Evolutionary conservation across 2,329 filamentous ascomycete genomes (phyloP), one percentile per base, ranked within the genome.

Genomic region (Parastagonospora avenae): DNA sequence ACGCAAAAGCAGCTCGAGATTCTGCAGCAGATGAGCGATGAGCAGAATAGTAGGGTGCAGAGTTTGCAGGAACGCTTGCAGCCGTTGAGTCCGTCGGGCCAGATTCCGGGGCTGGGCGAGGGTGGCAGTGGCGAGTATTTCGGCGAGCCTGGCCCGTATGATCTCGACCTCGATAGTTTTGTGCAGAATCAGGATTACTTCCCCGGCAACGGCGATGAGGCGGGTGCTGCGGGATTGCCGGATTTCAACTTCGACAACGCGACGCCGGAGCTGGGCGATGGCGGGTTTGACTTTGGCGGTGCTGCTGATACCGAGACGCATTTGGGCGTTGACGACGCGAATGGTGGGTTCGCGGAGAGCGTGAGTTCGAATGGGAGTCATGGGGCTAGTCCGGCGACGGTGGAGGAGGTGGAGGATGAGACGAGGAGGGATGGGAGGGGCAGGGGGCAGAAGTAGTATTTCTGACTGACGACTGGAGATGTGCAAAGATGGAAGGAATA

Each of bases 1-100:
- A 92, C 88, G 4, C 82, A 88, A 54, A 80, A 87, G 11, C 89
- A 96, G 55, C 83, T 97, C 27, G 90, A 94, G 44, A 82, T 89
- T 28, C 80, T 97, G 2, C 85, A 90, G 56, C 87, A 87, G 37
- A 79, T 96, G 64, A 90, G 95, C 67, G 84, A 85, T 19, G 86
- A 93, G 52, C 92, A 96, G 65, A 86, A 89, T 53, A 82, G 82
- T 41, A 88, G 89, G 42, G 88, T 97, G 1, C 85, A 90, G 54
- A 85, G 90, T 50, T 79, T 97, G 8, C 86, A 86, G 44, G 86
- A 85, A 48, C 77, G 91, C 12, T 81, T 97, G 7, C 87, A 89
- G 6, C 92, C 92, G 0, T 80, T 96, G 10, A 92, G 88, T 64
- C 92, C 92, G 0, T 90, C 85, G 0, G 91, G 91, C 4, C 82